Evolutionary conservation across 352 stramenopile genomes (phyloP).

Genomic region (Pythium coloratum): DNA sequence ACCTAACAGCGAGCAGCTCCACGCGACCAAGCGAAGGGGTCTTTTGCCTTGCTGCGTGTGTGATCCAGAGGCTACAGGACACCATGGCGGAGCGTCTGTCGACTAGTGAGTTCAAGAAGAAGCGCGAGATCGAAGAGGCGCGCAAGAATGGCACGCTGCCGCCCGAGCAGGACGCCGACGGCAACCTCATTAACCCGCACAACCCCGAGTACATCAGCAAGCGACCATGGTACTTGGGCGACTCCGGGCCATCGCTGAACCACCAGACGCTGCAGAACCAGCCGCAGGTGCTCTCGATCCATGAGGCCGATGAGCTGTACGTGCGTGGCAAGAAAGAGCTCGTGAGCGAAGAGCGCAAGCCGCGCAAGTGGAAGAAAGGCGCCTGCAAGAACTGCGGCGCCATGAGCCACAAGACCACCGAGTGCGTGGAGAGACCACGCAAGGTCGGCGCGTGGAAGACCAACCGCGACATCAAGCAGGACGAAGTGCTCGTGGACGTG

Average conservation of each 20-base stretch:
- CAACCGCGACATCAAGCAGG: constrained; percentile 83
- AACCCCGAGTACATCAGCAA: constrained; percentile 99
- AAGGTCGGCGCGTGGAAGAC: constrained; percentile 93
- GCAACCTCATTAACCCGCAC: constrained; percentile 99
- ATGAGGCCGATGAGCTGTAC: constrained; percentile 88
- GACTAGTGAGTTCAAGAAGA: constrained; percentile 83
- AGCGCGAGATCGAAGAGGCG: constrained; percentile 89
- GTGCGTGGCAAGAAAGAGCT: constrained; percentile 38
- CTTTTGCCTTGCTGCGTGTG: too few species aligned
- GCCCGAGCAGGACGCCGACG: constrained; percentile 88
- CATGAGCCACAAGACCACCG: constrained; percentile 90
- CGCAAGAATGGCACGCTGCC: constrained; percentile 87
- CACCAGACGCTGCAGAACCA: constrained; percentile 94
- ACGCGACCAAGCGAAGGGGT: neutral
- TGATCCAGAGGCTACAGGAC: too few species aligned
- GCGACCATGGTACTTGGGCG: constrained; percentile 98
- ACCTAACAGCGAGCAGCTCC: neutral
- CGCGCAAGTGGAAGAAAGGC: constrained; percentile 83
- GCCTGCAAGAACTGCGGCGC: constrained; percentile 95
- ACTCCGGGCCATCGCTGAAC: constrained; percentile 92
- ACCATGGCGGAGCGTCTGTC: constrained; percentile 80
- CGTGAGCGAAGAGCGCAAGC: constrained; percentile 17
- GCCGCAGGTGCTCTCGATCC: constrained; percentile 88
- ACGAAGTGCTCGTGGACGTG: constrained; percentile 86
- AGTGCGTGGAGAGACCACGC: constrained; percentile 93